These are phyloP conservation scores for Pisolithus orientalis DNA, from an alignment of 768 basidiomycete species.

Conservation along the genomic window DNA sequence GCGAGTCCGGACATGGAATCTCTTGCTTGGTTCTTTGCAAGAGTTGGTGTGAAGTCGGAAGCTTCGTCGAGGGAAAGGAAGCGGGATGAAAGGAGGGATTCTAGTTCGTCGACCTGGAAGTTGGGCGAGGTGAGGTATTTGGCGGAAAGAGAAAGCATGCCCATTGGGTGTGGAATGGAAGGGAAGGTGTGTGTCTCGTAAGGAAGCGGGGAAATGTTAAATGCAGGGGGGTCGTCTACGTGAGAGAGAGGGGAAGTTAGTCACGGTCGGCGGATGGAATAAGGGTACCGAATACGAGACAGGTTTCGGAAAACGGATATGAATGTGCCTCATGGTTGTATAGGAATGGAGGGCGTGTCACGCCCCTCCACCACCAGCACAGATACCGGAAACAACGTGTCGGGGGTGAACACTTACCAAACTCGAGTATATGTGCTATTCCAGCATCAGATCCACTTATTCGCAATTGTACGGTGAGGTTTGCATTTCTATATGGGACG, in stretches of 20 bases:
- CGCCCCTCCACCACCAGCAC: neutral
- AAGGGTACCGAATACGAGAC: neutral
- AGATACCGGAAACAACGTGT: constrained; percentile 20
- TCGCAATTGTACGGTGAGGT: constrained; percentile 43
- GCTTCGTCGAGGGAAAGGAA: constrained; percentile 67
- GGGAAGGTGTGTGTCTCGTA: constrained; percentile 58
- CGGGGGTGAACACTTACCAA: constrained; percentile 27
- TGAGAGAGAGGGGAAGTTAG: neutral
- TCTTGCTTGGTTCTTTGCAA: constrained; percentile 57
- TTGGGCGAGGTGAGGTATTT: constrained; percentile 62
- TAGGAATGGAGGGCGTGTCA: neutral
- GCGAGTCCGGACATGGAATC: constrained; percentile 45
- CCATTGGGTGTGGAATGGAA: constrained; percentile 61
- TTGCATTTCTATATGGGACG: constrained; percentile 32
- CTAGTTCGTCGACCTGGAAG: constrained; percentile 72
- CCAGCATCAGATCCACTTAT: constrained; percentile 33
- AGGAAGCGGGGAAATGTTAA: constrained; percentile 34
- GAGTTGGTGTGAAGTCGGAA: constrained; percentile 64
- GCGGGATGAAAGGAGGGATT: constrained; percentile 66
- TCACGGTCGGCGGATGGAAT: neutral
- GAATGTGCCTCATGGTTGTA: constrained; percentile 19
- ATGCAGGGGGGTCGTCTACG: constrained; percentile 37
- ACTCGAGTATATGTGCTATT: constrained; percentile 25
- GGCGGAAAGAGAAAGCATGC: constrained; percentile 53
- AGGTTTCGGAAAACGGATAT: constrained; percentile 19